These are phyloP conservation scores for Leccinum truebloodii DNA, from an alignment of 768 basidiomycete genomes.

Conservation along the genomic window DNA sequence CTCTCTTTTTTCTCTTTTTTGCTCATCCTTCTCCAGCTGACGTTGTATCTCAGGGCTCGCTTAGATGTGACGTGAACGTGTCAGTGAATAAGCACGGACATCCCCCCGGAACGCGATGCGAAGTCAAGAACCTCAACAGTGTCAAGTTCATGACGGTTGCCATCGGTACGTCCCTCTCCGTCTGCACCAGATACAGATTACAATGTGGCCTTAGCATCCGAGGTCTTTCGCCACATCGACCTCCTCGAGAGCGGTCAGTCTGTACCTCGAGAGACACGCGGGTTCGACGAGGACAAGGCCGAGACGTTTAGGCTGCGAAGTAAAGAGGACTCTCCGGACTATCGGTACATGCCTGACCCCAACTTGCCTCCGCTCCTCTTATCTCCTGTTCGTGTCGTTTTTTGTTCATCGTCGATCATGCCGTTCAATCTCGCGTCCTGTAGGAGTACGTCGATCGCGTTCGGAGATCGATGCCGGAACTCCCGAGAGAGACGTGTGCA, in stretches of 20 bases:
- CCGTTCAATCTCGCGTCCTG: neutral
- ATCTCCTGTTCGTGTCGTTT: conserved; percentile 40
- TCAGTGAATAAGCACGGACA: conserved; percentile 74
- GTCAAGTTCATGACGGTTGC: conserved; percentile 82
- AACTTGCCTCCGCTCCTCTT: conserved; percentile 79
- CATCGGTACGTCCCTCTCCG: conserved; percentile 59
- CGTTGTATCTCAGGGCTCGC: conserved; percentile 65
- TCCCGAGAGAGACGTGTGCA: conserved; percentile 62
- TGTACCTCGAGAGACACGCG: conserved; percentile 85
- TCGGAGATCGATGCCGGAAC: conserved; percentile 61
- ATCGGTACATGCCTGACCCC: conserved; percentile 97
- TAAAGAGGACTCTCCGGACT: conserved; percentile 95
- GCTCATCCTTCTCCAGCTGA: conserved; percentile 1
- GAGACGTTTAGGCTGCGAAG: conserved; percentile 81
- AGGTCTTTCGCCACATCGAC: conserved; percentile 76
- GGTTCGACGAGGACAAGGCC: conserved; percentile 80
- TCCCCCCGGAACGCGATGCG: conserved; percentile 79
- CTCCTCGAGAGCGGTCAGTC: conserved; percentile 44
- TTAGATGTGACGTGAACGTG: conserved; percentile 94
- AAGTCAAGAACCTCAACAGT: conserved; percentile 97
- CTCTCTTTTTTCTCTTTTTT: neutral
- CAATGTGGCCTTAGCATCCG: conserved; percentile 57
- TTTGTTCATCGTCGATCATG: neutral
- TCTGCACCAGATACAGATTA: neutral
- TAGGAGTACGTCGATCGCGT: conserved; percentile 66